A percentile compares a stretch with the other conserved stretches of the same genome.
Conservation (phyloP, 1,139 yeast genomes). For the Blastobotrys aristatus region DNA sequence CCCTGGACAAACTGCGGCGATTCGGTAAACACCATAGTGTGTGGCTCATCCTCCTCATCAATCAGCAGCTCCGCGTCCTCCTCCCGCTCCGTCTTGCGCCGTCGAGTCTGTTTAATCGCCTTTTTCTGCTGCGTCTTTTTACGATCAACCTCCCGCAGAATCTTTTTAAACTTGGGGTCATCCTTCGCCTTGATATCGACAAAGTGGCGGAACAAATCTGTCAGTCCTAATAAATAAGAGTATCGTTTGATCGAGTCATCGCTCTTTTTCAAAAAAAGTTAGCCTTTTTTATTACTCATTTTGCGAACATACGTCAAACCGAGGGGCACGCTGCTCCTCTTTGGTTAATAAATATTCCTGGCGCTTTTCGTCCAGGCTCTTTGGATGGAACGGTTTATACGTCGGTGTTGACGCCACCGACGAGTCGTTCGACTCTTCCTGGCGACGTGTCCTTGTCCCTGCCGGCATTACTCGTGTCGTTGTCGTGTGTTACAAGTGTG, state of each 20-base stretch:
- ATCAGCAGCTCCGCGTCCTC: conserved; percentile 90
- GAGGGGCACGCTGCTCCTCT: conserved; percentile 9
- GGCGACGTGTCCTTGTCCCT: background rate
- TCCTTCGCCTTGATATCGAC: conserved; percentile 76
- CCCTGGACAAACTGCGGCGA: conserved; percentile 61
- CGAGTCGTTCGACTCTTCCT: conserved; percentile 6
- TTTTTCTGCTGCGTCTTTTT: conserved; percentile 16
- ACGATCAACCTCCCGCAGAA: conserved; percentile 53
- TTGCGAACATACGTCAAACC: conserved; percentile 4
- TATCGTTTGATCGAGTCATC: conserved; percentile 53
- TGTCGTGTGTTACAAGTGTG: background rate
- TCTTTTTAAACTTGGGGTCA: conserved; percentile 62
- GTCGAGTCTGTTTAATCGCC: conserved; percentile 28
- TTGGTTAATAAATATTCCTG: conserved; percentile 18
- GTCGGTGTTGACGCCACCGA: conserved; percentile 6
- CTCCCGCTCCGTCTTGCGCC: conserved; percentile 50
- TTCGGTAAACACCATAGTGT: conserved; percentile 62
- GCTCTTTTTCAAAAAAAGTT: conserved; percentile 11
- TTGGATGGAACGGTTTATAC: conserved; percentile 10
- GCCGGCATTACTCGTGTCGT: conserved; percentile 1
- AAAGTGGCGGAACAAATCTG: conserved; percentile 85
- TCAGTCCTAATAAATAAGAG: conserved; percentile 73
- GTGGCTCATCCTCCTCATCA: conserved; percentile 48
- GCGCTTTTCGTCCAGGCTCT: conserved; percentile 18
- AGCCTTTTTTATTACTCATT: conserved; percentile 9